Percentiles rank a stretch among this genome's conserved stretches.
Conservation (phyloP, 768 basidiomycete genomes). For the Wakefieldia striispora region DNA sequence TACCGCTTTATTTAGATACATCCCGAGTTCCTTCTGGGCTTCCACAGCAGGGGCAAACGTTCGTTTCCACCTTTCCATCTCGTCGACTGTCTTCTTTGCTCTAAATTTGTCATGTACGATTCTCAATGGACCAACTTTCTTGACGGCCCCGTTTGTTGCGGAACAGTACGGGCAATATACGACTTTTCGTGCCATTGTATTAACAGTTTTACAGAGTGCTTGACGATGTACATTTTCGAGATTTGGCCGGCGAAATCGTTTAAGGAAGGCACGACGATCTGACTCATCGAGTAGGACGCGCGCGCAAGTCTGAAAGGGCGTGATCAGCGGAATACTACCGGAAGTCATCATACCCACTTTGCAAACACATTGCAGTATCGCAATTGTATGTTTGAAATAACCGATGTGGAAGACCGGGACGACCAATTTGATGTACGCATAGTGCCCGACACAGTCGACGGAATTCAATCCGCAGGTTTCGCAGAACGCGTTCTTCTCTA, state of each 20-base stretch:
- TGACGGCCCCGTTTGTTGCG: constrained; percentile 91
- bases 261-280: constrained; percentile 80
- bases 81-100: constrained; percentile 87
- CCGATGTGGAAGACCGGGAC: constrained; percentile 99
- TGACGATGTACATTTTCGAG: constrained; percentile 93
- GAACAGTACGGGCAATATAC: constrained; percentile 93
- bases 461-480: constrained; percentile 92
- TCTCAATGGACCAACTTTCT: constrained; percentile 91
- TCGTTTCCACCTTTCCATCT: constrained; percentile 84
- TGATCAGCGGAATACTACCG: not conserved
- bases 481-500: constrained; percentile 89
- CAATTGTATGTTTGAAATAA: constrained; percentile 94
- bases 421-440: constrained; percentile 95
- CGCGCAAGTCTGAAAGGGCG: constrained; percentile 74
- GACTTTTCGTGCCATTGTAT: constrained; percentile 83
- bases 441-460: constrained; percentile 96
- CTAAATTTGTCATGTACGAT: constrained; percentile 98
- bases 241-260: constrained; percentile 85
- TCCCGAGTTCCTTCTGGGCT: constrained; percentile 81
- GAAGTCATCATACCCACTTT: constrained; percentile 52
- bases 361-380: constrained; percentile 93
- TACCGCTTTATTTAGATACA: constrained; percentile 83
- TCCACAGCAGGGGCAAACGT: constrained; percentile 80
- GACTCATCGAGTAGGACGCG: constrained; percentile 86
- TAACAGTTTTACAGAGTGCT: constrained; percentile 78